A percentile compares a stretch with the other conserved stretches of the same genome.
These are phyloP conservation scores for Phaeophleospora eucalypticola DNA, from an alignment of 2,329 filamentous ascomycete species.

Conservation along the genomic window DNA sequence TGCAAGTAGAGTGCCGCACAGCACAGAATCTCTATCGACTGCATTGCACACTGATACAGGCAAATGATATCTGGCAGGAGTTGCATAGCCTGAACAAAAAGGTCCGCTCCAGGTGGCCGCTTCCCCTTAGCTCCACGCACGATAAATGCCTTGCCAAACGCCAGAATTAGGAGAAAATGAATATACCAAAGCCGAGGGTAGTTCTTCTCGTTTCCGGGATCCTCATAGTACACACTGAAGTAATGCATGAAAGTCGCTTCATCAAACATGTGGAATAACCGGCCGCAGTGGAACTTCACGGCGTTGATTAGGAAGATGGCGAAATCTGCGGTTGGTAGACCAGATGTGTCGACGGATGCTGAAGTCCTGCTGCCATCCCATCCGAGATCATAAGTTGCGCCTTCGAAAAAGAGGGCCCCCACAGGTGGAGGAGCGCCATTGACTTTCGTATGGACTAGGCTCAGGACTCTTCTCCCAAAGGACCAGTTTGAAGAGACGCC, in stretches of 20 bases:
- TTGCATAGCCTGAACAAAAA: slow-evolving; percentile 45
- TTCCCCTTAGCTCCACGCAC: slow-evolving; percentile 32
- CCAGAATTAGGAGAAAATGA: slow-evolving; percentile 52
- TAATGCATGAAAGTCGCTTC: slow-evolving; percentile 49
- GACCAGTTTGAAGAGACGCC: slow-evolving; percentile 57
- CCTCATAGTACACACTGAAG: slow-evolving; percentile 41
- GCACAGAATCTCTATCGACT: slow-evolving; percentile 49
- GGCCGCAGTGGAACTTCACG: slow-evolving; percentile 54
- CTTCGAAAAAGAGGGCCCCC: slow-evolving; percentile 48
- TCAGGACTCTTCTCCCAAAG: slow-evolving; percentile 49
- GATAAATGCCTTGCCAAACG: slow-evolving; percentile 54
- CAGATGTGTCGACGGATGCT: slow-evolving; percentile 33
- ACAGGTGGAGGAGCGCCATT: slow-evolving; percentile 43
- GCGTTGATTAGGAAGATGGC: slow-evolving; percentile 53
- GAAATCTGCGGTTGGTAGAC: slow-evolving; percentile 50
- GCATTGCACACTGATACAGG: slow-evolving; percentile 42
- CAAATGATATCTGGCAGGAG: slow-evolving; percentile 42
- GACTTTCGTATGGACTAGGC: slow-evolving; percentile 46
- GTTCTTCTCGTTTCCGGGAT: slow-evolving; percentile 21
- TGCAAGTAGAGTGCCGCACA: slow-evolving; percentile 53
- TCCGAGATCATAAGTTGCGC: slow-evolving; percentile 48
- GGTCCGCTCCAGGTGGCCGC: slow-evolving; percentile 46
- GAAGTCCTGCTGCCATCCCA: slow-evolving; percentile 44
- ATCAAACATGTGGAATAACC: slow-evolving; percentile 54
- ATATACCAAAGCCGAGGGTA: slow-evolving; percentile 47